Conservation (phyloP, 2,329 filamentous ascomycete species). For the Orbilia javanica region DNA sequence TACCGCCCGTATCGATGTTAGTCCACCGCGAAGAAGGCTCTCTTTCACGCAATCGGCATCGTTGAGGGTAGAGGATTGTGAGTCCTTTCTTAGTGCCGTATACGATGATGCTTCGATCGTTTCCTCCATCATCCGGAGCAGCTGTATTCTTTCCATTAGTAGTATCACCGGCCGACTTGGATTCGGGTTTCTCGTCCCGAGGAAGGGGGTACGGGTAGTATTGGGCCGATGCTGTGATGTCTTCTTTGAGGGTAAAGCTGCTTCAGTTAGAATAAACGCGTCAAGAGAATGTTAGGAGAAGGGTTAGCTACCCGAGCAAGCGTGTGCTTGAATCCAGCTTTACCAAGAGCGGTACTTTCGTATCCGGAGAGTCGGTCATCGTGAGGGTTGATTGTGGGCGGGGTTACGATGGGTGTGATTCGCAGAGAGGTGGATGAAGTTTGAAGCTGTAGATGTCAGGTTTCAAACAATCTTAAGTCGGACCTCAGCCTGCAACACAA, state of each 20-base stretch:
- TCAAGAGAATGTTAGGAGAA: neutral
- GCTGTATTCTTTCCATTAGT: neutral
- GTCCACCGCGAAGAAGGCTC: neutral
- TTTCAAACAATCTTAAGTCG: too few species aligned
- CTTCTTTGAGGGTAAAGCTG: conserved; percentile 35
- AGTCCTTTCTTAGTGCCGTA: conserved; percentile 42
- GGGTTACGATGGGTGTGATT: neutral
- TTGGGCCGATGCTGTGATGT: conserved; percentile 39
- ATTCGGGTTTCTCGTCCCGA: neutral
- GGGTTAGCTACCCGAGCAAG: conserved; percentile 23
- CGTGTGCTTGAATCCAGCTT: conserved; percentile 28
- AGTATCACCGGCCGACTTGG: neutral
- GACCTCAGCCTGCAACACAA: neutral
- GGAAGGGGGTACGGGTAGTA: conserved; percentile 42
- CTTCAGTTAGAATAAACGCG: conserved; percentile 24
- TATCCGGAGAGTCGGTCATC: conserved; percentile 30
- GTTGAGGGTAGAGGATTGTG: conserved; percentile 44
- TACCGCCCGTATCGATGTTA: neutral
- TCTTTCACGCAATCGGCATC: neutral
- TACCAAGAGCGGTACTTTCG: conserved; percentile 13
- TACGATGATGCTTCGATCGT: conserved; percentile 43
- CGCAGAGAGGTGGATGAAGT: neutral
- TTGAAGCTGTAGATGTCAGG: too few species aligned
- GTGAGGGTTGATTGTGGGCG: neutral
- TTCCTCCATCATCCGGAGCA: neutral